Evolutionary conservation across 306 rosid species (phyloP), one percentile per base, ranked within the genome.

Genomic region (Gastrolobium bilobum): DNA sequence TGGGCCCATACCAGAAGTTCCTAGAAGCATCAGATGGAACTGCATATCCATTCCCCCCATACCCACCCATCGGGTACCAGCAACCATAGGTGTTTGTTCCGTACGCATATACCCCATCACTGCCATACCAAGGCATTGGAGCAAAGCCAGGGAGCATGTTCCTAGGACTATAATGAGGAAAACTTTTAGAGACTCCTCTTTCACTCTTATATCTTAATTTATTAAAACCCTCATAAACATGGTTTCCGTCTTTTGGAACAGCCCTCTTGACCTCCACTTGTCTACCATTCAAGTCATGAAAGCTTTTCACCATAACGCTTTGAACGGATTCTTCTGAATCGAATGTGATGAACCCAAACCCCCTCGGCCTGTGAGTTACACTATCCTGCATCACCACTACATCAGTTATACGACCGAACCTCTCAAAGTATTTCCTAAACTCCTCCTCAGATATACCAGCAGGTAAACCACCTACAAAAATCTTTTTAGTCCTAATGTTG

Each of bases 201-300:
- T 79, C 93, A 73, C 40, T 83, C 64, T 40, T 75, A 46, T 65
- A 44, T 70, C 86, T 86, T 50, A 70, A 4, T 44, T 50, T 84
- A 71, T 81, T 83, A 70, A 65, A 75, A 70, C 83, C 72, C 8
- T 81, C 93, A 61, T 63, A 60, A 7, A 59, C 71, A 77, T 20
- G 61, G 54, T 81, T 85, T 9, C 75, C 90, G 66, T 90, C 92
- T 75, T 89, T 91, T 0, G 98, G 97, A 78, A 91, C 89, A 10
- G 98, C 98, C 83, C 87, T 93, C 92, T 93, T 93, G 44, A 93
- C 98, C 89, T 91, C 98, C 65, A 91, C 98, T 64, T 67, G 84
- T 64, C 88, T 88, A 71, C 97, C 98, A 71, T 85, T 80, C 85
- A 93, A 80, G 62, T 93, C 92, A 77, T 91, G 95, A 53, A 90